These are phyloP conservation scores for Conoideocrella luteorostrata DNA, from an alignment of 2,329 filamentous ascomycete genomes.

Conservation along the genomic window DNA sequence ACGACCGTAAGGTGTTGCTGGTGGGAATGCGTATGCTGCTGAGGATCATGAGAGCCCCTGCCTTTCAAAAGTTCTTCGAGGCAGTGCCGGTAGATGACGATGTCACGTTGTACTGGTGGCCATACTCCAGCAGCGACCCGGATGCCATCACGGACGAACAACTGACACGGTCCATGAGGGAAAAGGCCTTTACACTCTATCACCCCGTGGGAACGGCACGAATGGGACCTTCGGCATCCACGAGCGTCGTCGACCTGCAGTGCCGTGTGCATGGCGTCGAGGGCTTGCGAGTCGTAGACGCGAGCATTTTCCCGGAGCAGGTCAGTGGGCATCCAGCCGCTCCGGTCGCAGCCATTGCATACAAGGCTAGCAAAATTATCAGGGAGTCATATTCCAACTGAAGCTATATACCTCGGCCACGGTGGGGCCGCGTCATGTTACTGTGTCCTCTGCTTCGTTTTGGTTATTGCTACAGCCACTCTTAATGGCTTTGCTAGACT, in stretches of 20 bases:
- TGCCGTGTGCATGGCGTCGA: slow-evolving; percentile 48
- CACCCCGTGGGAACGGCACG: slow-evolving; percentile 15
- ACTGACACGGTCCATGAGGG: slow-evolving; percentile 10
- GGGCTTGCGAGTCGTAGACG: slow-evolving; percentile 52
- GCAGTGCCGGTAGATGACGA: slow-evolving; percentile 11
- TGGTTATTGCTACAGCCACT: too few relatives aligned
- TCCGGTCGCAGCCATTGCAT: slow-evolving; percentile 14
- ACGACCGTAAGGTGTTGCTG: slow-evolving; percentile 14
- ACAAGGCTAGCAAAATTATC: slow-evolving; percentile 14
- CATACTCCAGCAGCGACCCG: slow-evolving; percentile 13
- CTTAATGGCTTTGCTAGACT: too few relatives aligned
- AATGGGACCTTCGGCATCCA: slow-evolving; percentile 11
- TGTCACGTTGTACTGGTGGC: slow-evolving; percentile 14
- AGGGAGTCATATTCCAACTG: too few relatives aligned
- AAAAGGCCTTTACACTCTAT: slow-evolving; percentile 14
- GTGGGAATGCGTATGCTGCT: slow-evolving; percentile 12
- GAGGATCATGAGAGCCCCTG: slow-evolving; percentile 11
- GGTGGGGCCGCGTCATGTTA: too few relatives aligned
- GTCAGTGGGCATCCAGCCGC: slow-evolving; percentile 16
- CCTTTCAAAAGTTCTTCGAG: slow-evolving; percentile 11
- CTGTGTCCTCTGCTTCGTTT: too few relatives aligned
- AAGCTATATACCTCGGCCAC: too few relatives aligned
- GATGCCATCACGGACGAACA: slow-evolving; percentile 15
- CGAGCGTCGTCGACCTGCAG: slow-evolving; percentile 36
- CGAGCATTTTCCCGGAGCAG: slow-evolving; percentile 42